phyloP scores from a whole-genome alignment of 164 flowering plant species.

The Annona squamosa region DNA sequence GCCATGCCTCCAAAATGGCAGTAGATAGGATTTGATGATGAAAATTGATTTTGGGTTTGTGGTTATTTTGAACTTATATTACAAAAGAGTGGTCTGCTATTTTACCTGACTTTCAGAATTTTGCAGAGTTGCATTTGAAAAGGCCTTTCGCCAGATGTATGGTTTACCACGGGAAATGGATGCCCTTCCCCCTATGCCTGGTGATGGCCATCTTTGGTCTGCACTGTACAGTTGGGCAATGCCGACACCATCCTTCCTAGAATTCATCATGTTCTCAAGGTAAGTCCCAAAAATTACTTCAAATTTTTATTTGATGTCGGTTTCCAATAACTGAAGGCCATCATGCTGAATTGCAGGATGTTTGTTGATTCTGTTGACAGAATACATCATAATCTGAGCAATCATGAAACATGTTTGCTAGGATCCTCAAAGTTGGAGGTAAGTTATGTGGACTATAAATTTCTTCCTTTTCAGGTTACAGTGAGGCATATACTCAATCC shows the following conservation, averaged over 20 bases:
- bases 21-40: neutral
- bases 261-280: conserved; percentile 93
- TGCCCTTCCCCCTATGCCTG: conserved; percentile 96
- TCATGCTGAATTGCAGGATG: conserved; percentile 48
- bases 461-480: neutral
- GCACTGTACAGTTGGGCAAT: conserved; percentile 90
- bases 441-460: conserved; percentile 6
- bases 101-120: conserved; percentile 6
- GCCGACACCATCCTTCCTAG: conserved; percentile 92
- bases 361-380: conserved; percentile 81
- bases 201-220: conserved; percentile 89
- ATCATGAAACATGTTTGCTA: conserved; percentile 36
- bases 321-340: neutral
- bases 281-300: conserved; percentile 12
- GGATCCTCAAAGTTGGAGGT: conserved; percentile 75
- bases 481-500: neutral
- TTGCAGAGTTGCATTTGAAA: conserved; percentile 66
- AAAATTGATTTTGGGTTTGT: neutral
- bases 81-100: neutral
- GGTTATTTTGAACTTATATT: neutral
- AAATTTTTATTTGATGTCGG: neutral
- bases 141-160: conserved; percentile 80
- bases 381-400: conserved; percentile 40
- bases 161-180: conserved; percentile 56
- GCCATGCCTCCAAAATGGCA: neutral